Evolutionary conservation across 805 yeast species (phyloP).

Genomic region (Kuraishia cidri): DNA sequence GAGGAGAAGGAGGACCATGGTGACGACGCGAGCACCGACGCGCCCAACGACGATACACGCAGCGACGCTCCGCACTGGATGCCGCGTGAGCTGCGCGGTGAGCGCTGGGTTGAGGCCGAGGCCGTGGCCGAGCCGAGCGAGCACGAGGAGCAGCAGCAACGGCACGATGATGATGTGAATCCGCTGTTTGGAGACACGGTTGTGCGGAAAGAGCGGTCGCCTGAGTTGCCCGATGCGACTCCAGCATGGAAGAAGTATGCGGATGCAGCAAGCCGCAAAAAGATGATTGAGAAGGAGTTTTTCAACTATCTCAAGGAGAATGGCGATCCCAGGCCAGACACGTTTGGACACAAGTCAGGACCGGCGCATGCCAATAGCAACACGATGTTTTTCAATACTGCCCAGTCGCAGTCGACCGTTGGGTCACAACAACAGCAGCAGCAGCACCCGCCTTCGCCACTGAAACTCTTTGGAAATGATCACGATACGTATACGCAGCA

Average conservation of each 20-base stretch:
- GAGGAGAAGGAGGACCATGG: background rate
- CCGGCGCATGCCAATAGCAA: background rate
- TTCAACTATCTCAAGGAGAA: too few relatives aligned
- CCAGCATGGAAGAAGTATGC: slow-evolving; percentile 3
- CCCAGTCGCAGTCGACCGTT: slow-evolving; percentile 7
- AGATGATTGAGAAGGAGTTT: background rate
- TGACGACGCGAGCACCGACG: background rate
- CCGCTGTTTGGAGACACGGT: background rate
- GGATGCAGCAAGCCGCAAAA: background rate
- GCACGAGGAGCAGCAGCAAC: background rate
- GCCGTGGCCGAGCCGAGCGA: too few relatives aligned
- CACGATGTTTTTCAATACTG: background rate
- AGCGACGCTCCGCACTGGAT: background rate
- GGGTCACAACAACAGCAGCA: too few relatives aligned
- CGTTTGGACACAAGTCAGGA: background rate
- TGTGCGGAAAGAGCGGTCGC: background rate
- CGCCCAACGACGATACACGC: background rate
- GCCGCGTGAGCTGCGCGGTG: background rate
- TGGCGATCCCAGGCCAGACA: too few relatives aligned
- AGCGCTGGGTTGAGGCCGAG: background rate
- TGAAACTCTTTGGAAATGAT: slow-evolving; percentile 17
- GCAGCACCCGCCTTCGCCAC: too few relatives aligned
- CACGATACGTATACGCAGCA: slow-evolving; percentile 21
- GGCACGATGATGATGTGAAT: background rate
- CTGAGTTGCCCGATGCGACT: too few relatives aligned